These are phyloP conservation scores for Cordyceps pruinosa DNA, from an alignment of 2,329 filamentous ascomycete species.

Conservation along the genomic window DNA sequence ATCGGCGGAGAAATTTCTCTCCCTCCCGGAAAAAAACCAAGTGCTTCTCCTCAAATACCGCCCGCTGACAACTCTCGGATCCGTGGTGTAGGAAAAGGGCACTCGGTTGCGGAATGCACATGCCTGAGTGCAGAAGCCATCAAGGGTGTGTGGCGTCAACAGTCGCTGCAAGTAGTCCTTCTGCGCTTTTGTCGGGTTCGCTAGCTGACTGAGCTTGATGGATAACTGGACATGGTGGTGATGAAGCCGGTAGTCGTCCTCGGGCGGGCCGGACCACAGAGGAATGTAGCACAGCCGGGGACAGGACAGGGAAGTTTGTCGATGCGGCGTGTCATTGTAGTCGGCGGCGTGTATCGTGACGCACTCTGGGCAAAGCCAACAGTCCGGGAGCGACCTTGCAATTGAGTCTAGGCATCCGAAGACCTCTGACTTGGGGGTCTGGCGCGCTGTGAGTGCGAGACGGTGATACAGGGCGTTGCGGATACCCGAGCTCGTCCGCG, in stretches of 20 bases:
- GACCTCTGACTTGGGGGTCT: background rate
- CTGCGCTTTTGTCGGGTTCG: background rate
- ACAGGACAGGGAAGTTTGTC: background rate
- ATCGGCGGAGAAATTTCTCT: too few species aligned
- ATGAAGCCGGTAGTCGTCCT: background rate
- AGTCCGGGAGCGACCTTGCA: background rate
- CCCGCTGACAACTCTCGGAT: too few species aligned
- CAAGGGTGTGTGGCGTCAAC: background rate
- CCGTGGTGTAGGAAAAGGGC: too few species aligned
- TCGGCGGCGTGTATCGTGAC: background rate
- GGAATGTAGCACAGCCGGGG: background rate
- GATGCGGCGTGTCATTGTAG: background rate
- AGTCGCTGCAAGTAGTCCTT: background rate
- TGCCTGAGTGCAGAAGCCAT: too few species aligned
- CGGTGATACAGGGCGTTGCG: background rate
- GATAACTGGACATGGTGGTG: background rate
- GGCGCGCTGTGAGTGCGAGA: background rate
- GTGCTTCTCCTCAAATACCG: too few species aligned
- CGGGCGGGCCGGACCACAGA: background rate
- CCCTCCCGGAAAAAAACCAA: too few species aligned
- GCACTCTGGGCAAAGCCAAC: background rate
- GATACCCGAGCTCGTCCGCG: background rate
- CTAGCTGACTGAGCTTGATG: background rate
- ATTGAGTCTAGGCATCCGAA: background rate
- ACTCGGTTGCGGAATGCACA: too few species aligned